Conservation (phyloP, 306 rosid genomes). For the Dalbergia cultrata region DNA sequence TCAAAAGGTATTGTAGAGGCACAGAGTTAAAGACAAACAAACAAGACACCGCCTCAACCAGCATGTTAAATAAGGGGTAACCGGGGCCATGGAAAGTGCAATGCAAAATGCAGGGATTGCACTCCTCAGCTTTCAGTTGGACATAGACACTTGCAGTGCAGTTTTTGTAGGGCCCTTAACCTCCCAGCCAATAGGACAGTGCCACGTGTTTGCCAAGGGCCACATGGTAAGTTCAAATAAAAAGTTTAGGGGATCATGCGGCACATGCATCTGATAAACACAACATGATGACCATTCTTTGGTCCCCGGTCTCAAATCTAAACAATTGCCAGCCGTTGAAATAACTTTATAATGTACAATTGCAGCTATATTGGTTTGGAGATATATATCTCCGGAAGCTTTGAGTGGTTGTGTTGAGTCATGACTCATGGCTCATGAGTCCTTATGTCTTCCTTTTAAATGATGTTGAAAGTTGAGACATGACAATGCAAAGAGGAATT, state of each 20-base stretch:
- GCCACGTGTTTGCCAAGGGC: slow-evolving; percentile 60
- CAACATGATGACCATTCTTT: slow-evolving; percentile 47
- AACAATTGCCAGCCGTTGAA: slow-evolving; percentile 49
- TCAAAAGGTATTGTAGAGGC: slow-evolving; percentile 33
- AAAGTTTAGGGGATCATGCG: slow-evolving; percentile 44
- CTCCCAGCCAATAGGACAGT: slow-evolving; percentile 55
- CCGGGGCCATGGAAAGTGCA: slow-evolving; percentile 53
- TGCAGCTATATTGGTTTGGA: slow-evolving; percentile 26
- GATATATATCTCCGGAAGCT: slow-evolving; percentile 25
- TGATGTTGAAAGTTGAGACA: slow-evolving; percentile 45
- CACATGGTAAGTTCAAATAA: slow-evolving; percentile 38
- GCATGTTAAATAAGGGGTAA: slow-evolving; percentile 32
- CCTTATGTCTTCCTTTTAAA: slow-evolving; percentile 1
- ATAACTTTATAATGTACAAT: slow-evolving; percentile 25
- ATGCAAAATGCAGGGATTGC: slow-evolving; percentile 37
- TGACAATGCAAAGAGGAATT: slow-evolving; percentile 35
- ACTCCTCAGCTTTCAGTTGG: slow-evolving; percentile 38
- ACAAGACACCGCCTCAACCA: slow-evolving; percentile 44
- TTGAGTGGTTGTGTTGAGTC: slow-evolving; percentile 50
- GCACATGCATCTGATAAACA: slow-evolving; percentile 48
- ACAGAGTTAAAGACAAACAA: slow-evolving; percentile 40
- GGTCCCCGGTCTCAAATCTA: slow-evolving; percentile 58
- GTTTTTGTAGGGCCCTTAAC: slow-evolving; percentile 23
- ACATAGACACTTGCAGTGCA: background rate
- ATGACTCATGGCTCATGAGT: slow-evolving; percentile 28